Percentiles rank a stretch among this genome's conserved stretches.
phyloP scores from a whole-genome alignment of 495 filamentous ascomycete species.

The Penicillium daleae region DNA sequence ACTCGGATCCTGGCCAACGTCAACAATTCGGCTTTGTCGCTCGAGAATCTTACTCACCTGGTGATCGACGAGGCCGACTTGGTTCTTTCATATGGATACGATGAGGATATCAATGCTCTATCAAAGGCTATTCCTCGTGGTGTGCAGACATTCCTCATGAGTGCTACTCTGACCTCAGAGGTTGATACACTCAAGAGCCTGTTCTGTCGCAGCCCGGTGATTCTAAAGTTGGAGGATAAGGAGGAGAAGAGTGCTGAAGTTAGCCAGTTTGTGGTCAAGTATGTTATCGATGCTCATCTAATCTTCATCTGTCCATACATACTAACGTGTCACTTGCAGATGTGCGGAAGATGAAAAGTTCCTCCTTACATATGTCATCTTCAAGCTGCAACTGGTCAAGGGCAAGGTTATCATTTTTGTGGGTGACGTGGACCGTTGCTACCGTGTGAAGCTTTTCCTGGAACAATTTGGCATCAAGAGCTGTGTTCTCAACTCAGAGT shows the following conservation, averaged over 20 bases:
- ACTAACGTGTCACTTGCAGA: constrained; percentile 41
- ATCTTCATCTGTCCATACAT: not conserved
- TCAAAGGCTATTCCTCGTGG: constrained; percentile 77
- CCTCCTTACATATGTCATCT: constrained; percentile 87
- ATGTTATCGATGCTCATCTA: not conserved
- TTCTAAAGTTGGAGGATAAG: constrained; percentile 76
- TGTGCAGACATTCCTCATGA: constrained; percentile 90
- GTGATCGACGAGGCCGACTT: constrained; percentile 96
- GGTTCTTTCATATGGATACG: constrained; percentile 92
- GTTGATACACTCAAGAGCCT: constrained; percentile 82
- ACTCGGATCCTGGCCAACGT: constrained; percentile 72
- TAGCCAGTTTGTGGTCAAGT: constrained; percentile 85
- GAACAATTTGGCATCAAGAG: constrained; percentile 95
- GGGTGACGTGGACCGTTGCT: constrained; percentile 88
- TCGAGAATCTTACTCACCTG: constrained; percentile 72
- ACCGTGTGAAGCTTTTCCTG: constrained; percentile 91
- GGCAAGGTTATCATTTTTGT: constrained; percentile 96
- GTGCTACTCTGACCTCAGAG: constrained; percentile 85
- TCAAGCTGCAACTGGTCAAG: constrained; percentile 92
- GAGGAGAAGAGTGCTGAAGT: constrained; percentile 74
- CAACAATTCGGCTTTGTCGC: constrained; percentile 66
- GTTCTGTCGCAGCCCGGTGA: constrained; percentile 79
- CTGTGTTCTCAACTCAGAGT: constrained; percentile 92
- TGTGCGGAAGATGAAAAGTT: constrained; percentile 98
- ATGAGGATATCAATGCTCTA: constrained; percentile 81